These are phyloP conservation scores for Rhodotorula taiwanensis DNA, from an alignment of 768 basidiomycete species.

Conservation along the genomic window DNA sequence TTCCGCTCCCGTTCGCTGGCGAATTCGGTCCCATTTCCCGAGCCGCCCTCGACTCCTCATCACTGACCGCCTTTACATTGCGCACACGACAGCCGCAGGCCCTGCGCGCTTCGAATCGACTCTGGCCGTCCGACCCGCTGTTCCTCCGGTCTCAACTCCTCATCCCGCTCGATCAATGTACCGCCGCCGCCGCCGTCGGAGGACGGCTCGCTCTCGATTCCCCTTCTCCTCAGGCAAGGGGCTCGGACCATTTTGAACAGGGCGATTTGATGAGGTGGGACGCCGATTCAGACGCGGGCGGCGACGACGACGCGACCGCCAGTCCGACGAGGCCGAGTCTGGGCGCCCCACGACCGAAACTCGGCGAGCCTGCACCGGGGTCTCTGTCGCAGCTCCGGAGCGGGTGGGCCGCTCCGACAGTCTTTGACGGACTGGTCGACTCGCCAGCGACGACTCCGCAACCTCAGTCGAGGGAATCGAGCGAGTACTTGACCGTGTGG, in stretches of 20 bases:
- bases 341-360: neutral
- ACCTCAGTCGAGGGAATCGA: too few species aligned
- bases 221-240: conserved; percentile 16
- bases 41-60: neutral
- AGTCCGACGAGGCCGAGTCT: neutral
- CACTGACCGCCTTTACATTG: neutral
- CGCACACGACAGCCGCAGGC: conserved; percentile 51
- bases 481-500: neutral
- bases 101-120: conserved; percentile 77
- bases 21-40: too few species aligned
- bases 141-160: conserved; percentile 75
- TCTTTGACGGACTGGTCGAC: too few species aligned
- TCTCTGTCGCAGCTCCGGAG: too few species aligned
- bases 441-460: too few species aligned
- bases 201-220: too few species aligned
- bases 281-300: too few species aligned
- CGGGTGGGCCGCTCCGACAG: too few species aligned
- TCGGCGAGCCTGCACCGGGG: too few species aligned
- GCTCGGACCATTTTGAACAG: conserved; percentile 10
- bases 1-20: too few species aligned
- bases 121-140: conserved; percentile 89
- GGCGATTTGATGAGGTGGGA: conserved; percentile 27
- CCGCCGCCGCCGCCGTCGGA: conserved; percentile 28
- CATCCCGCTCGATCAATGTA: conserved; percentile 55
- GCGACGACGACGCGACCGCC: neutral